Evolutionary conservation across 2,329 filamentous ascomycete species (phyloP), one percentile per base, ranked within the genome.

Genomic region (Hypoxylon sp.): DNA sequence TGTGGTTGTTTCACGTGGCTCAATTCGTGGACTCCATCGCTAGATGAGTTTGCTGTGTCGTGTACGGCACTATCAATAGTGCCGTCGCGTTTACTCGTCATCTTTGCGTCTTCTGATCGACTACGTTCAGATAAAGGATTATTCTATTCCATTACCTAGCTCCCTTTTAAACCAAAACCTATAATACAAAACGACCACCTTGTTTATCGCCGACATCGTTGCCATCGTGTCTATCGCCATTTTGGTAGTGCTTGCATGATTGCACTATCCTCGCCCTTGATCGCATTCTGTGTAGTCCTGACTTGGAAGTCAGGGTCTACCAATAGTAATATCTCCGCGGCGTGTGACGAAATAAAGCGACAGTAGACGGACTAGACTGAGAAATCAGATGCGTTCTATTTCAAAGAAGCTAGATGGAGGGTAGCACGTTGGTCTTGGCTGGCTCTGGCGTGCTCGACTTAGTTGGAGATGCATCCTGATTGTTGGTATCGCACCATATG

Each of bases 401-500:
- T 48, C 55, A 51, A 51, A 46, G 19, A 17, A 29, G 20, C 4
- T 29, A 12, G 16, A 23, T 42, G 43, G 40, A 43, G 40, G 40
- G 43, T 49, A 43, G 35, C 16, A 46, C 12, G 9, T 15, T 31
- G 15, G 51, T 40, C 51, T 52, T 58, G 47, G 55, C 46, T 34
- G 27, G 15, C 7, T 41, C 35, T 49, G 46, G 44, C 35, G 47
- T 49, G 51, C 42, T 51, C 19, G 26, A 8, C 26, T 43, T 17
- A 8, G 47, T 55, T 58, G 55, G 55, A 58, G 51, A 44, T 29
- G n/a, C 31, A 35, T 36, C 19, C 38, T 42, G 23, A 40, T 51
- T 17, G 16, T 44, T 32, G 40, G 40, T 31, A 58, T 58, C 55
- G 43, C 55, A 58, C 41, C 55, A 58, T 58, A 46, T 27, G 43